These are phyloP conservation scores for Pythium brachiatum DNA, from an alignment of 352 stramenopile species.

Conservation along the genomic window DNA sequence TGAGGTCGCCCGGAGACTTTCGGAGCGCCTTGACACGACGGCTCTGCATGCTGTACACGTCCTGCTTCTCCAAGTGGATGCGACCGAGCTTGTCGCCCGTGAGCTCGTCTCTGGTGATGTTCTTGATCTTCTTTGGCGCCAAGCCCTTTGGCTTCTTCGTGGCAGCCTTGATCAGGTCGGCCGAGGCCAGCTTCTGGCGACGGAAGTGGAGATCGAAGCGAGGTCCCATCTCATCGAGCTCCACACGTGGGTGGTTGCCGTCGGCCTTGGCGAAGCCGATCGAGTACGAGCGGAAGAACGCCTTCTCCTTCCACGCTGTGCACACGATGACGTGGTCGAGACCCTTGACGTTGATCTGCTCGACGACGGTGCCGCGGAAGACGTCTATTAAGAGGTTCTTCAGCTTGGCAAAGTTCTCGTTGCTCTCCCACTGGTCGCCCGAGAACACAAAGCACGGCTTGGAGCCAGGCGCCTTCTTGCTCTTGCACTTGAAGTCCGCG, in stretches of 20 bases:
- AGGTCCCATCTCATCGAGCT: constrained; percentile 90
- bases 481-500: constrained; percentile 91
- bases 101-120: constrained; percentile 95
- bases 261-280: constrained; percentile 92
- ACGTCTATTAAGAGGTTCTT: constrained; percentile 96
- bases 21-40: constrained; percentile 94
- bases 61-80: constrained; percentile 97
- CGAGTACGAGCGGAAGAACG: constrained; percentile 96
- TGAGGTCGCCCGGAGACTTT: constrained; percentile 79
- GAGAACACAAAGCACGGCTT: constrained; percentile 96
- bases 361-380: constrained; percentile 96
- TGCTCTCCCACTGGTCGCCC: constrained; percentile 93
- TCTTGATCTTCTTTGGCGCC: constrained; percentile 97
- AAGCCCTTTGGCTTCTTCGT: constrained; percentile 93
- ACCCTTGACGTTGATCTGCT: constrained; percentile 93
- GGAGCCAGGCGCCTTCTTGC: constrained; percentile 90
- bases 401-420: constrained; percentile 90
- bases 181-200: constrained; percentile 93
- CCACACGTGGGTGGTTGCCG: constrained; percentile 80
- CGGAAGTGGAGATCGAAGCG: constrained; percentile 90
- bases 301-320: constrained; percentile 89
- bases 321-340: constrained; percentile 98
- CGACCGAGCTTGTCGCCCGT: constrained; percentile 98
- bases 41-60: constrained; percentile 96
- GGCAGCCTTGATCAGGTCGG: constrained; percentile 94